These are phyloP conservation scores for Boletus rubroflammeus DNA, from an alignment of 768 basidiomycete species.

Conservation along the genomic window DNA sequence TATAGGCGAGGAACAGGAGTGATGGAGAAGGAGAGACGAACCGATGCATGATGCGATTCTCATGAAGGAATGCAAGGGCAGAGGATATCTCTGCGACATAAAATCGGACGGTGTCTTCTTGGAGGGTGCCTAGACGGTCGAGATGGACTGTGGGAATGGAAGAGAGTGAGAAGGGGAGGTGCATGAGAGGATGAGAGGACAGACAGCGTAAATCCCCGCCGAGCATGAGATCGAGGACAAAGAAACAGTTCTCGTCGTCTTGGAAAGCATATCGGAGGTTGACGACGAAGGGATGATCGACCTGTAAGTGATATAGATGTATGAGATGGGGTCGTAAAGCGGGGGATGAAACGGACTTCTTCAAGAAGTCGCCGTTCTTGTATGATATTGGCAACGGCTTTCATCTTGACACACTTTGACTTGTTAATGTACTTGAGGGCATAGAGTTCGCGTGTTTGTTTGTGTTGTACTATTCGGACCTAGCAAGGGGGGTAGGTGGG, in stretches of 20 bases:
- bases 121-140: constrained; percentile 70
- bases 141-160: constrained; percentile 66
- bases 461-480: constrained; percentile 99
- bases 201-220: constrained; percentile 91
- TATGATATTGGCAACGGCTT: constrained; percentile 94
- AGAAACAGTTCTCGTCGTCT: constrained; percentile 98
- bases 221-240: constrained; percentile 95
- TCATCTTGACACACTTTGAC: constrained; percentile 96
- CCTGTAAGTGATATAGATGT: constrained; percentile 40
- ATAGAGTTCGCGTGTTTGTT: constrained; percentile 93
- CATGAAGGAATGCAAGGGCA: constrained; percentile 86
- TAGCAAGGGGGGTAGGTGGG: constrained; percentile 32
- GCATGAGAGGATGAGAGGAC: constrained; percentile 23
- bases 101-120: constrained; percentile 79
- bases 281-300: constrained; percentile 94
- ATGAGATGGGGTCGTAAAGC: not conserved
- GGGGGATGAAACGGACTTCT: constrained; percentile 56
- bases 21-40: constrained; percentile 35
- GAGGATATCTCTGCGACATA: constrained; percentile 89
- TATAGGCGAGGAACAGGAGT: not conserved
- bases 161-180: not conserved
- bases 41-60: constrained; percentile 95
- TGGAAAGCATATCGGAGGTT: constrained; percentile 96
- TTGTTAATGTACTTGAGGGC: constrained; percentile 99
- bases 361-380: constrained; percentile 94